phyloP scores from a whole-genome alignment of 305 asterid species.

The Fraxinus sp. region DNA sequence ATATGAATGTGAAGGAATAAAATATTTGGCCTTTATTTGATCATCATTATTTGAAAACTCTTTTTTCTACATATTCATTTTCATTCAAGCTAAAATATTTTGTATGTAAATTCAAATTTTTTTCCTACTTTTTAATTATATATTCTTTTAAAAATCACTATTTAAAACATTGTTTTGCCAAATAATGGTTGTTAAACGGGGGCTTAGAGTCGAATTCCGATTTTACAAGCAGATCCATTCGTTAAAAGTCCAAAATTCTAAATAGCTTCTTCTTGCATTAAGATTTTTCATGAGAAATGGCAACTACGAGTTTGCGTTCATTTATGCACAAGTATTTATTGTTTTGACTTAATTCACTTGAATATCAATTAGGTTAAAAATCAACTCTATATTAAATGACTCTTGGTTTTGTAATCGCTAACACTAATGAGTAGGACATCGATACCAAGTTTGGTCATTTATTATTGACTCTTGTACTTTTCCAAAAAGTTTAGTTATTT shows the following conservation, averaged over 20 bases:
- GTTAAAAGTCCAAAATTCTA: not conserved
- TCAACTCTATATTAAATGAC: not conserved
- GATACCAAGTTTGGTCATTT: not conserved
- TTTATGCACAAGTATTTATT: not conserved
- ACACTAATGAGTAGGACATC: not conserved
- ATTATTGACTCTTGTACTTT: not conserved
- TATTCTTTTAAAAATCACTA: not conserved
- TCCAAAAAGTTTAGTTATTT: not conserved
- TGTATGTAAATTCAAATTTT: too few relatives aligned
- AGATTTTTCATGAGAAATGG: not conserved
- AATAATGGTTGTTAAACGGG: not conserved
- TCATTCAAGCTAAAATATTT: too few relatives aligned
- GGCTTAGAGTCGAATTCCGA: not conserved
- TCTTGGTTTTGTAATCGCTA: not conserved
- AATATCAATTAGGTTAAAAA: not conserved
- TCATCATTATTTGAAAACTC: not conserved
- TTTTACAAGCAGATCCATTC: not conserved
- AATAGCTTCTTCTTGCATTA: not conserved
- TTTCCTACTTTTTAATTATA: too few relatives aligned
- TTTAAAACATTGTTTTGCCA: not conserved
- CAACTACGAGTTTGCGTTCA: not conserved
- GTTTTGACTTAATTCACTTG: not conserved
- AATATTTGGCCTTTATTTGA: too few relatives aligned
- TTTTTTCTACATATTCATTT: too few relatives aligned
- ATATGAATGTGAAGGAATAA: too few relatives aligned